Conservation (phyloP, 2,329 filamentous ascomycete species). For the Madurella fahalii region DNA sequence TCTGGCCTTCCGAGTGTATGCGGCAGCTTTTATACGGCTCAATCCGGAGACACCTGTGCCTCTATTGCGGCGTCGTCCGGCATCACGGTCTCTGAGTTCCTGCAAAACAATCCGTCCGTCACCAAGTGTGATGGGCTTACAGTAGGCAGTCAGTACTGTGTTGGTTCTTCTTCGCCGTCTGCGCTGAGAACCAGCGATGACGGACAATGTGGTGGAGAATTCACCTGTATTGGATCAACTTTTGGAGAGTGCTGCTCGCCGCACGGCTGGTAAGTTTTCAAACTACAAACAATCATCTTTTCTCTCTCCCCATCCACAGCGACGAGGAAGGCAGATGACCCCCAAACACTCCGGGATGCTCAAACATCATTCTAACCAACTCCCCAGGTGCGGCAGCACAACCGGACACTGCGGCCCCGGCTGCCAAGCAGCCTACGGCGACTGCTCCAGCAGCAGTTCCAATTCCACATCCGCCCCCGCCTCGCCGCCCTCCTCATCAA, state of each 20-base stretch:
- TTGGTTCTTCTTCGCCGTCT: slow-evolving; percentile 2
- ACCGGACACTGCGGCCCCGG: slow-evolving; percentile 22
- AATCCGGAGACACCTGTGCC: slow-evolving; percentile 24
- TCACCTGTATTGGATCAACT: slow-evolving; percentile 16
- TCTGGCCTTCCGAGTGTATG: neutral
- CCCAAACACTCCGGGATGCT: neutral
- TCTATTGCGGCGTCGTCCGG: slow-evolving; percentile 20
- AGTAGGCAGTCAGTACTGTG: slow-evolving; percentile 13
- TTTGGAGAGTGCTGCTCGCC: slow-evolving; percentile 23
- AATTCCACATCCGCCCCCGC: neutral
- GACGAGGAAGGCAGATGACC: too few species aligned
- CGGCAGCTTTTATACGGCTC: slow-evolving; percentile 7
- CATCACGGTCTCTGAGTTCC: slow-evolving; percentile 21
- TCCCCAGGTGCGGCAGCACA: slow-evolving; percentile 20
- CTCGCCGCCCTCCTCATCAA: neutral
- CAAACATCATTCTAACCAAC: neutral
- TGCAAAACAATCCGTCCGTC: slow-evolving; percentile 16
- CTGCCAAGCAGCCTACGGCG: slow-evolving; percentile 16
- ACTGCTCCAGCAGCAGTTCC: slow-evolving; percentile 8
- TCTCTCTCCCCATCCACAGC: neutral
- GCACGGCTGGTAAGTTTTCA: slow-evolving; percentile 17
- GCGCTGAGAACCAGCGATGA: slow-evolving; percentile 8
- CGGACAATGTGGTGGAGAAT: slow-evolving; percentile 14
- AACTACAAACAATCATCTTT: neutral
- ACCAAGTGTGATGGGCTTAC: slow-evolving; percentile 6